Evolutionary conservation across 257 asterid species (phyloP).

Genomic region (Nicotiana attenuata): DNA sequence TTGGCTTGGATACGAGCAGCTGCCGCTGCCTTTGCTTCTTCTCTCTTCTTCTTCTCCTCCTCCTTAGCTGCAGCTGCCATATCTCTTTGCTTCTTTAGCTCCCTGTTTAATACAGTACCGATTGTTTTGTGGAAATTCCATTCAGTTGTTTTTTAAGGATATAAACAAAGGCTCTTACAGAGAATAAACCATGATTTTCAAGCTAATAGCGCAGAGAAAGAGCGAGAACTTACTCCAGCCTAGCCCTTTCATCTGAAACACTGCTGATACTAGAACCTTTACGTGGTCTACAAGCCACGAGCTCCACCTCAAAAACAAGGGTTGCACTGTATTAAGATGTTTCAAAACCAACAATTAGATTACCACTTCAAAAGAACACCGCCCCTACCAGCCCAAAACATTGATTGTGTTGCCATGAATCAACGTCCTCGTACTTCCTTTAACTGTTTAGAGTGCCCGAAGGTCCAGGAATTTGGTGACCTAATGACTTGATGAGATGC

Average conservation of each 20-base stretch:
- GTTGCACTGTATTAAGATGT: constrained; percentile 51
- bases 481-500: background rate
- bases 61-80: constrained; percentile 67
- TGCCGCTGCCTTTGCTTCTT: constrained; percentile 97
- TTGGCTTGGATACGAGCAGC: constrained; percentile 96
- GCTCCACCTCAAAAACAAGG: constrained; percentile 89
- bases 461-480: constrained; percentile 7
- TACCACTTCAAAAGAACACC: background rate
- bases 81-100: constrained; percentile 93
- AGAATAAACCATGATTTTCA: background rate
- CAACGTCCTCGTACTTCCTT: background rate
- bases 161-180: background rate
- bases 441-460: background rate
- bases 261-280: constrained; percentile 88
- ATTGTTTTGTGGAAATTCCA: background rate
- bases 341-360: background rate
- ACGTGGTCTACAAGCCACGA: constrained; percentile 92
- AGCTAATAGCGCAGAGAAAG: background rate
- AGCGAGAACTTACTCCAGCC: constrained; percentile 70
- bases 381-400: background rate
- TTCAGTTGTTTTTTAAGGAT: background rate
- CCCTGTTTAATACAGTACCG: constrained; percentile 33
- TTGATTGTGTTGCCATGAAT: background rate
- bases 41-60: constrained; percentile 97
- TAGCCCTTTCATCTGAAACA: constrained; percentile 81